Evolutionary conservation across 805 yeast genomes (phyloP), one percentile per base, ranked within the genome.

Genomic region (Barnettozyma wickerhamii): DNA sequence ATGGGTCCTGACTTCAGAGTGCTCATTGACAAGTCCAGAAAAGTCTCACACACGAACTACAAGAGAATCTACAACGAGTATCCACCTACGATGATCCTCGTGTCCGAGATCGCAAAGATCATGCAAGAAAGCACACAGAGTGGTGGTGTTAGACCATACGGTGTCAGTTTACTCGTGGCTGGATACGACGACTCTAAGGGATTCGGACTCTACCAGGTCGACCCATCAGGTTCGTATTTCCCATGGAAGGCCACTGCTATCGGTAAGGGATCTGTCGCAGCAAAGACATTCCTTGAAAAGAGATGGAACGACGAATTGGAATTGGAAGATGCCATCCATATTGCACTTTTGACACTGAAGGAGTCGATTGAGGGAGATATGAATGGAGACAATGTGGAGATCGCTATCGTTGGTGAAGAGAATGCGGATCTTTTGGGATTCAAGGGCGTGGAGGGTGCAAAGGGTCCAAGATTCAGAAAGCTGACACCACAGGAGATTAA

Each of bases 221-320:
- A 93, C 67, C 99, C 99, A 5, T 84, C 95, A 4, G 99, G 99
- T 9, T 81, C 96, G 30, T 93, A 84, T 63, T 93, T 87, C 74
- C 98, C 99, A 9, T 93, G 99, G 99, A 93, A 91, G 66, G 99
- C 99, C 29, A 91, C 99, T 4, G 98, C 99, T 19, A 93, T 93
- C 55, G 99, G 99, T 49, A 90, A 89, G 60, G 95, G 96, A 19
- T 81, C 96, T 4, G 79, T 80, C 33, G 87, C 95, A n/a, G 99
- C 98, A 27, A 93, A 95, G 71, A 91, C 98, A 2, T 93, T 93
- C 56, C 68, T 93, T 59, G 99, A 93, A 64, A 93, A 93, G 68
- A 81, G 99, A 67, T 93, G 98, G 97, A 91, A 90, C 60, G 95
- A 89, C 50, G 96, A 93, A 64, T 72, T 93, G 60, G 99, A 93